Base-by-base conservation (phyloP, 2,329 filamentous ascomycete genomes). In the Rutstroemia sp. region DNA sequence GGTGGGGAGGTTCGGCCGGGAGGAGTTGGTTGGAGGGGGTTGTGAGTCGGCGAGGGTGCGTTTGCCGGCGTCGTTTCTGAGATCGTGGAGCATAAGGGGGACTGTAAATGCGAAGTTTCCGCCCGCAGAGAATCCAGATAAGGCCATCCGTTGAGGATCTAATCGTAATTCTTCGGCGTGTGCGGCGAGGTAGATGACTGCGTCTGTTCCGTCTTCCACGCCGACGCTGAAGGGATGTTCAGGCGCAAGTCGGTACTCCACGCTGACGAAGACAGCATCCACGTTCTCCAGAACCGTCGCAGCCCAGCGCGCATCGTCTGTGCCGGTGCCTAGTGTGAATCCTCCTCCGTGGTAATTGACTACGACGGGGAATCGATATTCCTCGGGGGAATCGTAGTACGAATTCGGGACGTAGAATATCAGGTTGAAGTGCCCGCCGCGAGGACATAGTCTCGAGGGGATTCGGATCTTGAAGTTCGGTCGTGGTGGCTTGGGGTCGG, bases 331-430 rank as follows among this genome's bases (percentile, higher is more conserved):
- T 34, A 86, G 70, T 6, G 83, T 80, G 70, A 85, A 87, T 5
- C 84, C 84, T 21, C 84, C 84, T 25, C 84, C 84, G 64, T 88
- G 84, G 64, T 84, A 84, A 67, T 86, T 84, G 62, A 87, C 75
- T 27, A 87, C 74, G 17, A 79, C 79, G 0, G 83, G 76, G 51
- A 64, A 74, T n/a, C 58, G 64, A 39, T 61, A 59, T n/a, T 65
- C 57, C 27, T 69, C 58, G 21, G 60, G 52, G 5, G 67, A 60
- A 6, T 62, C 64, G 2, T 65, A 58, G 54, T 76, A 76, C 6
- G 66, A 69, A 6, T 65, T 58, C 1, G 75, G 75, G 0, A 73
- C 67, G 59, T 77, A 77, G 51, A 77, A 75, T 3, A 74, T 68
- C 16, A 77, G 62, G 9, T 65, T 68, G 53, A 77, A 73, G 3